Base-by-base conservation (phyloP, 2,329 filamentous ascomycete species). In the Aspergillus amoenus region DNA sequence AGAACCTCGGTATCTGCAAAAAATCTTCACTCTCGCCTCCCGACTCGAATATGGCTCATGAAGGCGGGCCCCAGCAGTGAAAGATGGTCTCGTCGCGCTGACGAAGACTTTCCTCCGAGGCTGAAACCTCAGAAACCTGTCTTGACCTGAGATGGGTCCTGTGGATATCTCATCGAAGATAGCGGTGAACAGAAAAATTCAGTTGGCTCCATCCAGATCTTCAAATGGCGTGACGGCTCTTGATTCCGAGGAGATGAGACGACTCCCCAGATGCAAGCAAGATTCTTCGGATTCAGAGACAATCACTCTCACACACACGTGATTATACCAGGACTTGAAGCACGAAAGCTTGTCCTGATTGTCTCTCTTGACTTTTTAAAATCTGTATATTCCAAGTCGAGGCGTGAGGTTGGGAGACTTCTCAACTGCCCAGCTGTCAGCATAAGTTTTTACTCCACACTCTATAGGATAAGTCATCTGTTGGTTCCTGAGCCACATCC, bases 131-230 rank as follows among this genome's bases (percentile, higher is more conserved):
- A 24, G 24, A 24, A 24, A 24, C 24, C 24, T 44, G 21, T 11
- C 11, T 34, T 18, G 15, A 34, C 27, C 24, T 27, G 49, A 45
- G 32, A 48, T 57, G 55, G 55, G 55, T 53, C 55, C 15, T 52
- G 56, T 58, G 56, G 56, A 54, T 58, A 58, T 58, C 44, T n/a
- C 43, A 40, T 32, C n/a, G 34, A 18, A 54, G 39, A 46, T 58
- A 53, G 50, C 56, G 56, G 56, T 58, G 56, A 58, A 45, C 17
- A 49, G 44, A 49, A 58, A 53, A 53, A 53, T 21, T 48, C 39
- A 42, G 47, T 40, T 52, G 48, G 21, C 42, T 43, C 55, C 42
- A 52, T 41, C 32, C 48, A 32, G 40, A 52, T 21, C 51, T 40
- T 40, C 15, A 41, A 15, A 40, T 47, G 43, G 43, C 43, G 42